Evolutionary conservation across 2,329 filamentous ascomycete genomes (phyloP).

Genomic region (Arachnopeziza araneosa): DNA sequence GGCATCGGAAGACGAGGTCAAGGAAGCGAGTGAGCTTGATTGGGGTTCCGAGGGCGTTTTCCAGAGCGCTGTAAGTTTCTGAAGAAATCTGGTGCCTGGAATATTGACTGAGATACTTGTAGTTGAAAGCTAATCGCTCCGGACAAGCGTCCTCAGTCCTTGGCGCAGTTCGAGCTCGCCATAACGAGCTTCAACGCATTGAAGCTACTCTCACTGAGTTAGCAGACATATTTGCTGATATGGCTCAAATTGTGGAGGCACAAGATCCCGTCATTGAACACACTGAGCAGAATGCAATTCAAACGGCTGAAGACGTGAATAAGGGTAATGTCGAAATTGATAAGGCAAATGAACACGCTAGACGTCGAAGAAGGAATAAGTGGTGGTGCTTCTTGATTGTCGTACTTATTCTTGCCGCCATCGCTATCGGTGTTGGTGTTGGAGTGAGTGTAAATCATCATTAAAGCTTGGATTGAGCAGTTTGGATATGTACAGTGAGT

Average conservation of each 20-base stretch:
- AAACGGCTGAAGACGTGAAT: constrained; percentile 61
- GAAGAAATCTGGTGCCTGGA: constrained; percentile 1
- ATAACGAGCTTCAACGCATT: constrained; percentile 78
- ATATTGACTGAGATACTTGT: constrained; percentile 17
- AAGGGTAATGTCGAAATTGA: constrained; percentile 65
- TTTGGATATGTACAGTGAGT: not conserved
- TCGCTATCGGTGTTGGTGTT: constrained; percentile 47
- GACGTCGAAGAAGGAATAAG: constrained; percentile 67
- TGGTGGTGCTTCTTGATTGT: constrained; percentile 69
- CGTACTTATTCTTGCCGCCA: constrained; percentile 51
- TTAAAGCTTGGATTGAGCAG: not conserved
- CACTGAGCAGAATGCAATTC: constrained; percentile 59
- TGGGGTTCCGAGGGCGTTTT: constrained; percentile 78
- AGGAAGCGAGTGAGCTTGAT: constrained; percentile 62
- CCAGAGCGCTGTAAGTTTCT: constrained; percentile 64
- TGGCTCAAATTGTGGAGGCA: constrained; percentile 67
- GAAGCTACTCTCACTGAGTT: constrained; percentile 70
- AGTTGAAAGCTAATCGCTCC: constrained; percentile 71
- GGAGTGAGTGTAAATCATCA: constrained; percentile 27
- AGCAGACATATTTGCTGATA: constrained; percentile 64
- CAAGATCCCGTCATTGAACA: constrained; percentile 61
- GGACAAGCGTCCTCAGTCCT: constrained; percentile 69
- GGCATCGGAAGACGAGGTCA: constrained; percentile 67
- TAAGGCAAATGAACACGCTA: constrained; percentile 61
- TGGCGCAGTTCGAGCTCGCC: constrained; percentile 72